Base-by-base conservation (phyloP, 208 protist species). In the Acanthamoeba divionensis region DNA sequence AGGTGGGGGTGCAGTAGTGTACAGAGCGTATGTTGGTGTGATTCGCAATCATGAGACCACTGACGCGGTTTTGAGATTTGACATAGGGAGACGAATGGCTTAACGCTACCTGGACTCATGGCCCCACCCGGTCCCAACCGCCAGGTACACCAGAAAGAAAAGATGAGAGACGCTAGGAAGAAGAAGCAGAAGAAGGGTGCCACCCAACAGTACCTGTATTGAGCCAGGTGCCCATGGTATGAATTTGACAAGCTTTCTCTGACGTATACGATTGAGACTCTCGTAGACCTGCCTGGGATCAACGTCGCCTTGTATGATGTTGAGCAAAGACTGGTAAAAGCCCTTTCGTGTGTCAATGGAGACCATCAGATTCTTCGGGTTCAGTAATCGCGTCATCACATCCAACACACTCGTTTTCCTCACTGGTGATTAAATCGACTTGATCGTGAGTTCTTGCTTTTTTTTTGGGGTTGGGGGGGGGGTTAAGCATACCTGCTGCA, bases 391-490 rank as follows among this genome's bases (percentile, higher is more conserved):
- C 36, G 98, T 96, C 98, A 99, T 99, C 8, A 99, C 98, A 91
- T 99, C 99, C 62, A 99, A 95, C 38, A 99, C 99, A 2, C 97
- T 98, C n/a, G 99, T 99, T 92, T 99, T 99, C 71, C 98, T 96
- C 33, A 99, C 97, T 0, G 92, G 96, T n/a, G n/a, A n/a, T n/a
- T n/a, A n/a, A n/a, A n/a, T n/a, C n/a, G n/a, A n/a, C n/a, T n/a
- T n/a, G n/a, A n/a, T n/a, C n/a, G n/a, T n/a, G n/a, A n/a, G n/a
- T n/a, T n/a, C n/a, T n/a, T 21, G n/a, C 21, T 36, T 65, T 90
- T 54, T 52, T 6, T 6, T 10, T 54, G 7, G 10, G 67, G n/a
- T n/a, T n/a, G n/a, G 36, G 48, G 90, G 90, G 36, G 89, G 63
- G 71, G 1, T 13, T 1, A 67, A 3, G 41, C 47, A 7, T 67